Evolutionary conservation across 2,329 filamentous ascomycete genomes (phyloP), one percentile per base, ranked within the genome.

Genomic region (Colletotrichum sp.): DNA sequence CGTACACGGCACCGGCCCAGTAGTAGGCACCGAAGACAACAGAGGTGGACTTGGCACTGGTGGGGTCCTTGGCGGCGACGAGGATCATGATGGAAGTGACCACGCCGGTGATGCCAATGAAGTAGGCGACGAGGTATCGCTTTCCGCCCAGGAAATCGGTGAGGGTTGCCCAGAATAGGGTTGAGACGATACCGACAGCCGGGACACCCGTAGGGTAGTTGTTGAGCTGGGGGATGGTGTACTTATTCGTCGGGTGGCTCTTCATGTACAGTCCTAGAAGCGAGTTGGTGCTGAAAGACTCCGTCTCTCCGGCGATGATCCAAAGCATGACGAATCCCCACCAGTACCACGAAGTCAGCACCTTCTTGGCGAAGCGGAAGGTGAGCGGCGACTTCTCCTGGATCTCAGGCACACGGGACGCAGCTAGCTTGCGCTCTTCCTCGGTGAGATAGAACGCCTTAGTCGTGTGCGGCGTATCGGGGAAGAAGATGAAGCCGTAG

Each of bases 251-350:
- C 1, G 88, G 88, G 44, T 89, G 86, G 72, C 83, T 85, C 79
- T 90, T 89, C 81, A 91, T 82, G 80, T 87, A 91, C 2, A 91
- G 83, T 0, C 85, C 83, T 1, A 91, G 83, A 0, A 95, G 86
- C 0, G 90, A 86, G 82, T 95, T 95, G 24, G 90, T 88, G 69
- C 90, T 91, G 82, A 95, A 95, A 0, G 92, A 93, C 81, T 95
- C 93, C 0, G 92, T 93, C 80, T 95, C 92, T 34, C 93, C 92
- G 0, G 93, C 93, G 55, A 95, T 91, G 78, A 93, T 89, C 92
- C 93, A 94, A 0, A 94, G 89, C 6, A 91, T 80, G 3, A 92
- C 89, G 78, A 94, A 94, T 1, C 91, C 92, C 86, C 92, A 94
- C 88, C 90, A 93, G 79, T 92, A 89, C 89, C 90, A 92, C 0